Conservation (phyloP, 2,329 filamentous ascomycete species). For the Aurifilum marmelostoma region DNA sequence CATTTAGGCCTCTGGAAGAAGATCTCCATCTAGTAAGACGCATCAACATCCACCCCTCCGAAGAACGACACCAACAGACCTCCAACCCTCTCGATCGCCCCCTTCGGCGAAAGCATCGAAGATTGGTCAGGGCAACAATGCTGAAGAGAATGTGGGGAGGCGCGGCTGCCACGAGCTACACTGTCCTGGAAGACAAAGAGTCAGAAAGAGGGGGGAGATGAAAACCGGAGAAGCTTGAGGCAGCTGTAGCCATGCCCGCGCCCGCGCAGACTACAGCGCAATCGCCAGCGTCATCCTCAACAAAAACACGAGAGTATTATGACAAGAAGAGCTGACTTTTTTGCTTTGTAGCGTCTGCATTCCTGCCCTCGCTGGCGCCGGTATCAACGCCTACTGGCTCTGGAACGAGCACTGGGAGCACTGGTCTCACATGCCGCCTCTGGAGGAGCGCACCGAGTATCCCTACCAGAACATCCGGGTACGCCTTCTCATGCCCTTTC, state of each 20-base stretch:
- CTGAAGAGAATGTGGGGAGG: not conserved
- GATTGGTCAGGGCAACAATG: too few species aligned
- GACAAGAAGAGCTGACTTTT: constrained; percentile 13
- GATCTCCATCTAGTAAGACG: constrained; percentile 89
- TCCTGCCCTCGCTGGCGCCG: constrained; percentile 71
- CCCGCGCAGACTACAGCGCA: too few species aligned
- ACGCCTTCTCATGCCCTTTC: not conserved
- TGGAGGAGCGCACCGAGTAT: constrained; percentile 92
- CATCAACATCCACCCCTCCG: constrained; percentile 12
- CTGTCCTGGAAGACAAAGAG: not conserved
- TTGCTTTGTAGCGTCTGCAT: constrained; percentile 65
- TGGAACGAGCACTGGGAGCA: constrained; percentile 99
- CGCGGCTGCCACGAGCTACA: not conserved
- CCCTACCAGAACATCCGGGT: constrained; percentile 93
- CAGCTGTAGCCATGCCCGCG: too few species aligned
- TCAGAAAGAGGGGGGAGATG: not conserved
- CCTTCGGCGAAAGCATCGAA: too few species aligned
- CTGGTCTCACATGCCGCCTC: constrained; percentile 79
- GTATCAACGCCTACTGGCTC: constrained; percentile 83
- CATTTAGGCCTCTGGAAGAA: constrained; percentile 86
- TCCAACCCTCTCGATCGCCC: not conserved
- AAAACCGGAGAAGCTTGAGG: too few species aligned
- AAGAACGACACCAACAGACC: not conserved
- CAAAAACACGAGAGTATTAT: not conserved
- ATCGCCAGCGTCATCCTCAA: not conserved